phyloP scores from a whole-genome alignment of 1,139 yeast genomes.

The Zygosaccharomyces sapae region DNA sequence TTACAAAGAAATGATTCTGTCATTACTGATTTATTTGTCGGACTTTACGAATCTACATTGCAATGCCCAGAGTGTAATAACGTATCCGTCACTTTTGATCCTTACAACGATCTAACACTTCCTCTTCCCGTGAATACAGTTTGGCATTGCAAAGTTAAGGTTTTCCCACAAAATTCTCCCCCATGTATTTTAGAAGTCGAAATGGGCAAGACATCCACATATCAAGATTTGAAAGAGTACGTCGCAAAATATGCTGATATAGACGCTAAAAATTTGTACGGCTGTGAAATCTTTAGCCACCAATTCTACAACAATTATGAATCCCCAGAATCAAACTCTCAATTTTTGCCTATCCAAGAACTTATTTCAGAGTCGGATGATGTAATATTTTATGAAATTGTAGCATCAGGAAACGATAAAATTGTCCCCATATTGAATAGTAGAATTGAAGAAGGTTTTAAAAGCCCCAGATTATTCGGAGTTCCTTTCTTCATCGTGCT shows the following conservation, averaged over 20 bases:
- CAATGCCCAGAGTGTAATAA: constrained; percentile 82
- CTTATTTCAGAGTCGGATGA: constrained; percentile 61
- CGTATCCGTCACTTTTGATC: constrained; percentile 88
- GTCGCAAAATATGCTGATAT: constrained; percentile 51
- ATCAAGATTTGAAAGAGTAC: constrained; percentile 59
- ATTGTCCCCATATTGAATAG: constrained; percentile 69
- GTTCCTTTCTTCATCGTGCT: constrained; percentile 70
- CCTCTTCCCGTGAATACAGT: constrained; percentile 77
- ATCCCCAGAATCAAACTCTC: constrained; percentile 51
- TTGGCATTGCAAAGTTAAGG: constrained; percentile 65
- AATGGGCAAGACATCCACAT: constrained; percentile 60
- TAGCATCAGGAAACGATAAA: constrained; percentile 41
- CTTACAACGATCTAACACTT: constrained; percentile 83
- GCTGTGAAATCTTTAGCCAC: constrained; percentile 68
- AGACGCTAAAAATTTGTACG: constrained; percentile 46
- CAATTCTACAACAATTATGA: constrained; percentile 70
- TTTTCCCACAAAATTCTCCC: constrained; percentile 55
- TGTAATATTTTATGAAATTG: constrained; percentile 66
- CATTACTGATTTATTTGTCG: constrained; percentile 81
- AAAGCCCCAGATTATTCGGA: constrained; percentile 50
- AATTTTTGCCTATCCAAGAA: constrained; percentile 65
- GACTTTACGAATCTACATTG: constrained; percentile 82
- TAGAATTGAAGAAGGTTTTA: constrained; percentile 42
- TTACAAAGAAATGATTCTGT: constrained; percentile 79
- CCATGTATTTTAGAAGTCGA: constrained; percentile 63